These are phyloP conservation scores for Penicillium frequentans DNA, from an alignment of 2,329 filamentous ascomycete species.

Conservation along the genomic window DNA sequence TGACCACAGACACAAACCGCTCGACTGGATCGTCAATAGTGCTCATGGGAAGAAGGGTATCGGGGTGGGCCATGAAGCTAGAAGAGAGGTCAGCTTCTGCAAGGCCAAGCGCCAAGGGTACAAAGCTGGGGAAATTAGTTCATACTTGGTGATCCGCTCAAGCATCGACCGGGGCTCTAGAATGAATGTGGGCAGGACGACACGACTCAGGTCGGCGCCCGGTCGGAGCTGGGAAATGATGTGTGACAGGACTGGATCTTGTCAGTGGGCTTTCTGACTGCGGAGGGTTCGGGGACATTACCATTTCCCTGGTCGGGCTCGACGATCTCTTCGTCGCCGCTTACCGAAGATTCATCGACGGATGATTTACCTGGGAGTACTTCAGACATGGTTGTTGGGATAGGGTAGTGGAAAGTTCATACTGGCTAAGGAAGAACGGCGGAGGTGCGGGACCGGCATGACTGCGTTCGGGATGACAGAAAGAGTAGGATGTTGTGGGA, in stretches of 20 bases:
- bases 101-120: not conserved
- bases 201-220: constrained; percentile 89
- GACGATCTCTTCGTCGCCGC: constrained; percentile 74
- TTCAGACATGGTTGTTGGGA: constrained; percentile 24
- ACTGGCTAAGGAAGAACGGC: constrained; percentile 40
- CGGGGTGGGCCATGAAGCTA: constrained; percentile 99
- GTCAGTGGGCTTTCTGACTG: not conserved
- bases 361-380: constrained; percentile 54
- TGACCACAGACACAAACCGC: constrained; percentile 91
- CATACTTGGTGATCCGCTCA: constrained; percentile 96
- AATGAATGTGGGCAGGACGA: constrained; percentile 95
- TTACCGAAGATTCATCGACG: constrained; percentile 53
- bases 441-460: constrained; percentile 40
- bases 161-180: constrained; percentile 97
- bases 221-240: constrained; percentile 97
- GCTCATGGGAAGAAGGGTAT: constrained; percentile 87
- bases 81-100: not conserved
- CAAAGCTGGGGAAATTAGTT: constrained; percentile 13
- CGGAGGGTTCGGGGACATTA: constrained; percentile 46
- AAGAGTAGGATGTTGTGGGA: constrained; percentile 12
- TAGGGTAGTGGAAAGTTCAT: constrained; percentile 18
- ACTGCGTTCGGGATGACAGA: constrained; percentile 21
- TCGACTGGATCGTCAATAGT: constrained; percentile 83
- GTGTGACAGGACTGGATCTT: constrained; percentile 75
- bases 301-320: constrained; percentile 94